Evolutionary conservation across 1,284 basidiomycete species (phyloP).

Genomic region (Flammula alnicola): DNA sequence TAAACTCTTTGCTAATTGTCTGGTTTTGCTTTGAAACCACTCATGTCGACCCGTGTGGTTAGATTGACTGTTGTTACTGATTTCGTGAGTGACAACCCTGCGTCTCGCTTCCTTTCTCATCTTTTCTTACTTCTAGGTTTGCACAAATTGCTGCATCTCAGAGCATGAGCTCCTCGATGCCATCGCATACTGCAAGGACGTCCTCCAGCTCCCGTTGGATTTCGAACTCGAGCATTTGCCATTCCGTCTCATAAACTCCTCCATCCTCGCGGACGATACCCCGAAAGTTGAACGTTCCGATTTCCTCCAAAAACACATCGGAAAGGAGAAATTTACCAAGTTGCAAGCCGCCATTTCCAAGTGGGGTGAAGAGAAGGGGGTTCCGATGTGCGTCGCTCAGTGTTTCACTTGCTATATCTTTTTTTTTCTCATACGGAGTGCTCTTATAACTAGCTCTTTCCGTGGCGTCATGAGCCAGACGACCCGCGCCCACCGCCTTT

Average conservation of each 20-base stretch:
- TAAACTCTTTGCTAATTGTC: too few species aligned
- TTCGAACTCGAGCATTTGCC: slow-evolving; percentile 81
- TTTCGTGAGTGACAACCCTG: slow-evolving; percentile 51
- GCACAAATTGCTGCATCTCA: slow-evolving; percentile 77
- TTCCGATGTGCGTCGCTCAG: slow-evolving; percentile 57
- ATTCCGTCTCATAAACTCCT: slow-evolving; percentile 63
- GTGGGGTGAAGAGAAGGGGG: slow-evolving; percentile 62
- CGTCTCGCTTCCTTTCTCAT: background rate
- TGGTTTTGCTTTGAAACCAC: too few species aligned
- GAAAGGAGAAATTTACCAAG: slow-evolving; percentile 56
- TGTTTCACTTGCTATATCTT: slow-evolving; percentile 6
- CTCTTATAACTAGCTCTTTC: slow-evolving; percentile 45
- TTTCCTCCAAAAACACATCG: slow-evolving; percentile 59
- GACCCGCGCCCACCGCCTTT: slow-evolving; percentile 72
- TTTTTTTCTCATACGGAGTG: slow-evolving; percentile 2
- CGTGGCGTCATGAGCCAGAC: slow-evolving; percentile 69
- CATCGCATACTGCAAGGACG: slow-evolving; percentile 60
- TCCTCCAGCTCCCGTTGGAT: slow-evolving; percentile 61
- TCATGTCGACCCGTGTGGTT: slow-evolving; percentile 52
- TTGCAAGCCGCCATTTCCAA: slow-evolving; percentile 53
- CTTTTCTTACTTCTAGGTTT: slow-evolving; percentile 48
- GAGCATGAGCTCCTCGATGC: slow-evolving; percentile 74
- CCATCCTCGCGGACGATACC: slow-evolving; percentile 47
- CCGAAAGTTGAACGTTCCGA: slow-evolving; percentile 51
- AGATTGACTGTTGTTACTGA: slow-evolving; percentile 75